Conservation (phyloP, 2,329 filamentous ascomycete genomes). For the Truncatella angustata region DNA sequence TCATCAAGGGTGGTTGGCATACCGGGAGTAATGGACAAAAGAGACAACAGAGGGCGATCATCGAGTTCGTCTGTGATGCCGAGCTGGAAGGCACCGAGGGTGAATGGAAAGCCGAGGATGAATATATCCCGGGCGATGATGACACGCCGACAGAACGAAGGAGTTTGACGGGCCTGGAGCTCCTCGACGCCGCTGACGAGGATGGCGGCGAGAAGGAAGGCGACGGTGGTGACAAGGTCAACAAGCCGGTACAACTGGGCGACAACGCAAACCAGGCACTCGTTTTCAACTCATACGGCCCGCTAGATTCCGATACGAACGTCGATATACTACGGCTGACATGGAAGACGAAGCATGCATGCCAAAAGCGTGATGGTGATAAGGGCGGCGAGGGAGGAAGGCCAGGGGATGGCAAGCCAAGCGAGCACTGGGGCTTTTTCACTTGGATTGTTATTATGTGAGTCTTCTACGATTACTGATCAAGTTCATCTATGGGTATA, state of each 20-base stretch:
- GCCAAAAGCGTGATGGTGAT: slow-evolving; percentile 50
- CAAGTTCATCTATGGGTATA: not conserved
- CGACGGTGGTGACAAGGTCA: slow-evolving; percentile 34
- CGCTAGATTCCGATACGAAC: slow-evolving; percentile 52
- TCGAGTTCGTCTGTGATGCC: slow-evolving; percentile 82
- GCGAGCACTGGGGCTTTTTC: slow-evolving; percentile 84
- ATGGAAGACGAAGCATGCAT: slow-evolving; percentile 88
- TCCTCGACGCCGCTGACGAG: slow-evolving; percentile 25
- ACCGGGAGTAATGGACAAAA: slow-evolving; percentile 53
- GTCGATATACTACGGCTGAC: slow-evolving; percentile 68
- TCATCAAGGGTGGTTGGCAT: slow-evolving; percentile 58
- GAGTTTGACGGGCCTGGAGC: slow-evolving; percentile 29
- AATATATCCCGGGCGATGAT: slow-evolving; percentile 39
- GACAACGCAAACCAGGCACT: slow-evolving; percentile 57
- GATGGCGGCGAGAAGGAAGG: slow-evolving; percentile 26
- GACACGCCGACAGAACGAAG: slow-evolving; percentile 17
- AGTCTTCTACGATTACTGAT: slow-evolving; percentile 37
- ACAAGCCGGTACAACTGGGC: slow-evolving; percentile 53
- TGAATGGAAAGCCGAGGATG: slow-evolving; percentile 57
- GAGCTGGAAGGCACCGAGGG: slow-evolving; percentile 72
- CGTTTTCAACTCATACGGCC: slow-evolving; percentile 71
- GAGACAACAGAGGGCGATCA: slow-evolving; percentile 68
- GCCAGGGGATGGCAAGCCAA: slow-evolving; percentile 39
- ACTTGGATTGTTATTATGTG: slow-evolving; percentile 96
- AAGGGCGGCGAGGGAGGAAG: not conserved